phyloP scores from a whole-genome alignment of 768 basidiomycete species.

The Phaeotremella skinneri region DNA sequence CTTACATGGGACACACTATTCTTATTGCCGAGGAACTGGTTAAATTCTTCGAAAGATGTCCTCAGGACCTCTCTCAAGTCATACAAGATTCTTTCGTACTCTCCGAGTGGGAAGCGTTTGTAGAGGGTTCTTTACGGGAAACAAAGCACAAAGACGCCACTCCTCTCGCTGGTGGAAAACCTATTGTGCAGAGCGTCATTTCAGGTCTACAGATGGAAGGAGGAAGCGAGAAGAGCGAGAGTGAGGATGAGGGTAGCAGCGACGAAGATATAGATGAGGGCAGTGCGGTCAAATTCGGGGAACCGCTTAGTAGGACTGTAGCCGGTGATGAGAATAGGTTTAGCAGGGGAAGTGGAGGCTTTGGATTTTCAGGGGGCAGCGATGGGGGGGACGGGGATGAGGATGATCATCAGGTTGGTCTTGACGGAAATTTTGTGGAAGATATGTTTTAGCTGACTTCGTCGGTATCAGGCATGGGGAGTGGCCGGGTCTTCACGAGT shows the following conservation, averaged over 20 bases:
- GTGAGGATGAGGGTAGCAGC: slow-evolving; percentile 29
- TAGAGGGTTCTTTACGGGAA: slow-evolving; percentile 77
- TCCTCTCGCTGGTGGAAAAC: slow-evolving; percentile 67
- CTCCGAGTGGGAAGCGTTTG: slow-evolving; percentile 83
- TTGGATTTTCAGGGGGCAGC: slow-evolving; percentile 15
- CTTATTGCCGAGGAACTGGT: slow-evolving; percentile 94
- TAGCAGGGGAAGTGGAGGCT: slow-evolving; percentile 8
- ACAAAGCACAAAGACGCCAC: slow-evolving; percentile 77
- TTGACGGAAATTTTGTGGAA: background rate
- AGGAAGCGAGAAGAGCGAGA: slow-evolving; percentile 6
- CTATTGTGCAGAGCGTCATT: slow-evolving; percentile 18
- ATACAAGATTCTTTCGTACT: slow-evolving; percentile 70
- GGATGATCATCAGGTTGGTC: slow-evolving; percentile 18
- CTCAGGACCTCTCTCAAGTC: slow-evolving; percentile 66
- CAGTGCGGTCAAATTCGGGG: slow-evolving; percentile 33
- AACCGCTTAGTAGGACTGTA: slow-evolving; percentile 35
- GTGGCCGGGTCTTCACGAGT: slow-evolving; percentile 21
- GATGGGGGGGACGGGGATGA: slow-evolving; percentile 22
- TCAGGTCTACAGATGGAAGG: slow-evolving; percentile 5
- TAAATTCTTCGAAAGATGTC: slow-evolving; percentile 81
- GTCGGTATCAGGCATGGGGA: slow-evolving; percentile 33
- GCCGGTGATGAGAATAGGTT: slow-evolving; percentile 35
- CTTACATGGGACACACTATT: slow-evolving; percentile 95
- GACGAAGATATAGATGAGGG: slow-evolving; percentile 36
- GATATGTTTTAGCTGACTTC: background rate